These are phyloP conservation scores for Stagonosporopsis tanaceti DNA, from an alignment of 2,329 filamentous ascomycete species.

Conservation along the genomic window DNA sequence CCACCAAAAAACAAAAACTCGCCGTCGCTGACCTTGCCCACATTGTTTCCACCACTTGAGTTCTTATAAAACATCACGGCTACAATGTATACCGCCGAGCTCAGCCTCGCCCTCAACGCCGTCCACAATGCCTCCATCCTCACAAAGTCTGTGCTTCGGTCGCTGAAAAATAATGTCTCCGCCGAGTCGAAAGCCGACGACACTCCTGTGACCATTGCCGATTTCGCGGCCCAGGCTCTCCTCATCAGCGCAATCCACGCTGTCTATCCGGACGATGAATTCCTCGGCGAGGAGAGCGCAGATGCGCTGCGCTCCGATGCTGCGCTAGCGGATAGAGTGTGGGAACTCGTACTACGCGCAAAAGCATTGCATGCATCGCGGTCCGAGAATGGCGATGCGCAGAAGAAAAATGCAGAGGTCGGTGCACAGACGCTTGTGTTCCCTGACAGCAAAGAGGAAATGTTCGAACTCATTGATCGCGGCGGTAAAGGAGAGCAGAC, in stretches of 20 bases:
- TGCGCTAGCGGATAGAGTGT: conserved; percentile 61
- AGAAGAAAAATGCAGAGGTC: conserved; percentile 14
- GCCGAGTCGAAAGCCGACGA: conserved; percentile 65
- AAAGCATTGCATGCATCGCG: conserved; percentile 40
- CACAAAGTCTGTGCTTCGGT: conserved; percentile 62
- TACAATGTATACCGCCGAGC: conserved; percentile 37
- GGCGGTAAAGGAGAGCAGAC: conserved; percentile 63
- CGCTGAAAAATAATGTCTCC: conserved; percentile 56
- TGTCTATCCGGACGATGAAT: conserved; percentile 63
- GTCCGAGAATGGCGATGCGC: conserved; percentile 33
- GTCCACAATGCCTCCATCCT: conserved; percentile 65
- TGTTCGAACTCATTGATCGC: conserved; percentile 69
- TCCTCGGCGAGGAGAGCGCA: conserved; percentile 69
- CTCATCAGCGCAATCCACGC: conserved; percentile 65
- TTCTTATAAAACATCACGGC: conserved; percentile 2
- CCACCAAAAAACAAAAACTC: conserved; percentile 7
- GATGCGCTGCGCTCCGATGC: conserved; percentile 60
- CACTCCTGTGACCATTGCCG: conserved; percentile 69
- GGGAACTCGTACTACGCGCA: conserved; percentile 59
- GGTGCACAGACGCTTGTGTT: conserved; percentile 27
- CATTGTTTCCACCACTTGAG: conserved; percentile 4
- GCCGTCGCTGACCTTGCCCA: conserved; percentile 6
- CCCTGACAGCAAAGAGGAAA: conserved; percentile 60
- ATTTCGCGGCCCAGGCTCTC: conserved; percentile 70
- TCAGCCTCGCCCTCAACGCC: conserved; percentile 48